phyloP scores from a whole-genome alignment of 257 asterid genomes.

The Penstemon newberryi region DNA sequence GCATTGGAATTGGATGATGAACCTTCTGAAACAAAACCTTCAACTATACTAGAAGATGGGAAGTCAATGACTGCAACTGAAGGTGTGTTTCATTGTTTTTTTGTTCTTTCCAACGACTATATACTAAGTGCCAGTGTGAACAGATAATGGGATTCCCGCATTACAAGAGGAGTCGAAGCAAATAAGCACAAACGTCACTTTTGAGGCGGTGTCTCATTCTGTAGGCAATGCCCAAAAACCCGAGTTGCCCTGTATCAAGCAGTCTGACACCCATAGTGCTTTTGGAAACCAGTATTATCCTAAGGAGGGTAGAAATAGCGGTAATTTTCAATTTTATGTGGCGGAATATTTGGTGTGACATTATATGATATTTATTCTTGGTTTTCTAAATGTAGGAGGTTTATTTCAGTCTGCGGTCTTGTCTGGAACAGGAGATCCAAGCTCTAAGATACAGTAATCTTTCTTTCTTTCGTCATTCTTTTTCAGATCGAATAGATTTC shows the following conservation, averaged over 20 bases:
- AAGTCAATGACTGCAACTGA: slow-evolving; percentile 30
- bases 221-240: slow-evolving; percentile 32
- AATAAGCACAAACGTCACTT: slow-evolving; percentile 26
- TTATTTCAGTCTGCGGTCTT: slow-evolving; percentile 38
- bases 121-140: slow-evolving; percentile 24
- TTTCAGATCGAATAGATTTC: background rate
- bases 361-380: background rate
- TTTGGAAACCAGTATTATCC: slow-evolving; percentile 25
- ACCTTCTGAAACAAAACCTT: slow-evolving; percentile 41
- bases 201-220: slow-evolving; percentile 26
- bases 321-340: slow-evolving; percentile 27
- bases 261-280: slow-evolving; percentile 25
- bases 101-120: slow-evolving; percentile 1
- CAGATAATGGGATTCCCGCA: slow-evolving; percentile 28
- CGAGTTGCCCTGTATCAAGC: slow-evolving; percentile 30
- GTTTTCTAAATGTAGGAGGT: slow-evolving; percentile 38
- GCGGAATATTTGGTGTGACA: background rate
- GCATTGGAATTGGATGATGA: slow-evolving; percentile 25
- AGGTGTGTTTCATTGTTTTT: slow-evolving; percentile 33
- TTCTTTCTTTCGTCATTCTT: background rate
- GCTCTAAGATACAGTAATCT: slow-evolving; percentile 40
- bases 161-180: slow-evolving; percentile 29
- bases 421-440: slow-evolving; percentile 30
- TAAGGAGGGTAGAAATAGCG: slow-evolving; percentile 35
- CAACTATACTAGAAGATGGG: slow-evolving; percentile 33